Base-by-base conservation (phyloP, 768 basidiomycete genomes). In the Mycena rebaudengoi region DNA sequence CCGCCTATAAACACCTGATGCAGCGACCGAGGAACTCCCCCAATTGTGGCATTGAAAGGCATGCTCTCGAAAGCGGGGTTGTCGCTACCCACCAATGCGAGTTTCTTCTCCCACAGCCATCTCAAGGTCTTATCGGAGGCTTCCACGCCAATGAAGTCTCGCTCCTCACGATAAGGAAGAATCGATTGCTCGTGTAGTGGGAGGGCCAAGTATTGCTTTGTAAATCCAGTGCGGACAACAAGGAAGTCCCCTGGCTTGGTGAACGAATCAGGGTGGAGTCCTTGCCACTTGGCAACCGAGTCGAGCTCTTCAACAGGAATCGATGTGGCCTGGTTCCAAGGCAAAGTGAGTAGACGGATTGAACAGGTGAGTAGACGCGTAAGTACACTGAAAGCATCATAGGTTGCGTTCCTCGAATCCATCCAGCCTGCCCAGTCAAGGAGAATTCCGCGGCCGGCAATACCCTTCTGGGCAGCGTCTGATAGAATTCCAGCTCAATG, bases 31-130 rank as follows among this genome's bases (percentile, higher is more conserved):
- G 28, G 46, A 0, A 32, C 48, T 1, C 57, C 48, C 5, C 16
- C 21, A 12, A 59, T 50, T 2, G 20, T 23, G 4, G 6, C n/a
- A 13, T 6, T 28, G 12, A 20, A 10, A n/a, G 60, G 46, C 13
- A 26, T 16, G 3, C 39, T 16, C 26, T 67, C 65, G 25, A 64
- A 52, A 18, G 54, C 25, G 32, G 54, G 62, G 25, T 67, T 63
- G 18, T 66, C 65, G 25, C 43, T 45, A 18, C 65, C 65, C 2
- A 66, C 54, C 7, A 66, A 10, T 5, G 61, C 30, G 16, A 66
- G 30, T 30, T 66, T 66, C 48, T 62, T 66, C 11, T 63, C 65
- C 62, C 62, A 67, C 16, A 67, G 35, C 65, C 65, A 67, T n/a
- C 50, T 32, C 26, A 67, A 32, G 41, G 50, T 58, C 16, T 45